Percentiles rank a stretch among this genome's conserved stretches.
Conservation (phyloP, 768 basidiomycete genomes). For the Lentinula sp. region DNA sequence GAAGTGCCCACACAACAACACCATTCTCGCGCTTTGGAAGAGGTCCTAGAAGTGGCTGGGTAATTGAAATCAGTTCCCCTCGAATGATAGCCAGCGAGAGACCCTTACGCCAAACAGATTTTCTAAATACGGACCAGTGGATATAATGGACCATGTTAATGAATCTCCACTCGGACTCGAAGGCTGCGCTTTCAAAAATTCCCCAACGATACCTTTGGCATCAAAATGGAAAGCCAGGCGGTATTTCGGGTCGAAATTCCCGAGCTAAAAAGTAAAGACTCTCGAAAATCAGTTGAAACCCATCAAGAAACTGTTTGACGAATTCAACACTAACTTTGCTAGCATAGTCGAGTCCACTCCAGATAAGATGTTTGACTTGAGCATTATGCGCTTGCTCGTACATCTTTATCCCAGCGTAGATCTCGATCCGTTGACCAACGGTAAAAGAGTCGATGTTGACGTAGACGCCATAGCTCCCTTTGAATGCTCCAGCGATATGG, state of each 20-base stretch:
- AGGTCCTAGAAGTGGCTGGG: slow-evolving; percentile 24
- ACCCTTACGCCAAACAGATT: slow-evolving; percentile 29
- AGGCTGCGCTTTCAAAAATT: slow-evolving; percentile 29
- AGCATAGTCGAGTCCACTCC: slow-evolving; percentile 5
- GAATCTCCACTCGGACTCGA: slow-evolving; percentile 21
- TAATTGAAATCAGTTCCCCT: not conserved
- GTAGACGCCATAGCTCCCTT: slow-evolving; percentile 23
- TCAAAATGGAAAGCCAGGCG: slow-evolving; percentile 30
- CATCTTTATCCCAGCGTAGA: not conserved
- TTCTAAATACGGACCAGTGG: slow-evolving; percentile 34
- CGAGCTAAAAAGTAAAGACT: not conserved
- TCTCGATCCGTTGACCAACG: slow-evolving; percentile 2
- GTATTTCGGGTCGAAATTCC: slow-evolving; percentile 16
- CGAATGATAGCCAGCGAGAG: not conserved
- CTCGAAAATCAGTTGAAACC: not conserved
- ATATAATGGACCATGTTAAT: slow-evolving; percentile 30
- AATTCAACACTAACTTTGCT: not conserved
- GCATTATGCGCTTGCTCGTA: slow-evolving; percentile 2
- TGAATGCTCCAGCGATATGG: slow-evolving; percentile 21
- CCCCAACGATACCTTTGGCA: slow-evolving; percentile 33
- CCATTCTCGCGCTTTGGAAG: slow-evolving; percentile 31
- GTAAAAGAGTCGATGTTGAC: slow-evolving; percentile 11
- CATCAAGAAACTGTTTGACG: not conserved
- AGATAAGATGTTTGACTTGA: slow-evolving; percentile 3
- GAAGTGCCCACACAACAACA: slow-evolving; percentile 32